Evolutionary conservation across 2,329 filamentous ascomycete species (phyloP).

Genomic region (Ceratocystis albifundus): DNA sequence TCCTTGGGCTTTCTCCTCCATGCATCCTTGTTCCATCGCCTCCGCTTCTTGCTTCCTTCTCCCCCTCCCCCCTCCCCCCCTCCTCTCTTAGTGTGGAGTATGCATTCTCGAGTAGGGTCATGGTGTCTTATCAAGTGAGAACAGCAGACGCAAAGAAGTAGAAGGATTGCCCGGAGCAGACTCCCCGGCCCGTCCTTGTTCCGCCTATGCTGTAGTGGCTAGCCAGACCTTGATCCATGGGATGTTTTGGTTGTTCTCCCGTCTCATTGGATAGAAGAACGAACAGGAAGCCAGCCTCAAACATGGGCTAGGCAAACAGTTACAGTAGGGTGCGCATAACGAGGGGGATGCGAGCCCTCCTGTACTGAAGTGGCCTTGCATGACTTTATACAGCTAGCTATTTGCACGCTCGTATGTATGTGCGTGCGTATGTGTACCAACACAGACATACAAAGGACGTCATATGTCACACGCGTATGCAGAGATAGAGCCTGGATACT

Average conservation of each 20-base stretch:
- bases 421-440: neutral
- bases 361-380: neutral
- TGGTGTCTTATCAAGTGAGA: conserved; percentile 1
- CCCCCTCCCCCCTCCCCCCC: neutral
- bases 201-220: neutral
- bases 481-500: neutral
- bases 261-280: neutral
- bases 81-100: neutral
- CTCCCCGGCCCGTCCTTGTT: neutral
- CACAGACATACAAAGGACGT: neutral
- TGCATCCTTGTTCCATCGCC: neutral
- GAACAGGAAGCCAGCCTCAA: neutral
- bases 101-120: neutral
- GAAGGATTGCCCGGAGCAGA: neutral
- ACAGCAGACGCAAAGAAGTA: neutral
- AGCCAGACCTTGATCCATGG: neutral
- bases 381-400: neutral
- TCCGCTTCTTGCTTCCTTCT: neutral
- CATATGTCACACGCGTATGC: neutral
- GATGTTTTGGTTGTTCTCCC: neutral
- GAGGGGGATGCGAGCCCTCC: neutral
- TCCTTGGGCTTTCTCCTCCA: neutral
- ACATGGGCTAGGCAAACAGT: neutral
- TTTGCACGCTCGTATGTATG: neutral
- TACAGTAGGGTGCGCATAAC: neutral